Conservation (phyloP, 768 basidiomycete species). For the Kwoniella shandongensis region DNA sequence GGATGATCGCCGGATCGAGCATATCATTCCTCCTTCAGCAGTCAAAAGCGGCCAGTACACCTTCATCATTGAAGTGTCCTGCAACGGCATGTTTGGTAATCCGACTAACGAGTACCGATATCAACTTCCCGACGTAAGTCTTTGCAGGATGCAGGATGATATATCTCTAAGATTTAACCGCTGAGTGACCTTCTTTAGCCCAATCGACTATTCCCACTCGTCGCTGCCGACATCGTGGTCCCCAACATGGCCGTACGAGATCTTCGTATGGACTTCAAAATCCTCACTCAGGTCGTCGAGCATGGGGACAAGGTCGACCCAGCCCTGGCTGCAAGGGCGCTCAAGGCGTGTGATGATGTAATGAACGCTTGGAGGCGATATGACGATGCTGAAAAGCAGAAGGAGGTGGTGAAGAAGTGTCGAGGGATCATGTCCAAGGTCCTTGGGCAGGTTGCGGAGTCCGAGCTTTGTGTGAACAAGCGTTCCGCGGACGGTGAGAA, state of each 20-base stretch:
- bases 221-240: conserved; percentile 13
- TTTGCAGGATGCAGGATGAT: background rate
- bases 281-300: conserved; percentile 21
- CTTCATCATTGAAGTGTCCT: conserved; percentile 29
- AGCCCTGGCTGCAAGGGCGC: conserved; percentile 28
- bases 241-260: conserved; percentile 3
- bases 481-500: background rate
- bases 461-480: background rate
- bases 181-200: conserved; percentile 9
- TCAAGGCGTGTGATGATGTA: conserved; percentile 58
- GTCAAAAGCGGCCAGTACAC: conserved; percentile 59
- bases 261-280: conserved; percentile 26
- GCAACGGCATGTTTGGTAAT: conserved; percentile 91
- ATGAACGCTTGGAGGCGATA: conserved; percentile 74
- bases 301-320: conserved; percentile 9
- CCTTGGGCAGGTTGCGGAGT: conserved; percentile 8
- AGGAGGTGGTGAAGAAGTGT: conserved; percentile 46
- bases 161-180: no score
- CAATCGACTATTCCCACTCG: conserved; percentile 14
- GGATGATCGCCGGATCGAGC: conserved; percentile 80
- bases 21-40: conserved; percentile 72
- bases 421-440: conserved; percentile 67
- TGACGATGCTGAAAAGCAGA: conserved; percentile 5
- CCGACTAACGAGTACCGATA: conserved; percentile 53
- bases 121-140: conserved; percentile 22